These are phyloP conservation scores for Nissolia schottii DNA, from an alignment of 306 rosid genomes.

Conservation along the genomic window DNA sequence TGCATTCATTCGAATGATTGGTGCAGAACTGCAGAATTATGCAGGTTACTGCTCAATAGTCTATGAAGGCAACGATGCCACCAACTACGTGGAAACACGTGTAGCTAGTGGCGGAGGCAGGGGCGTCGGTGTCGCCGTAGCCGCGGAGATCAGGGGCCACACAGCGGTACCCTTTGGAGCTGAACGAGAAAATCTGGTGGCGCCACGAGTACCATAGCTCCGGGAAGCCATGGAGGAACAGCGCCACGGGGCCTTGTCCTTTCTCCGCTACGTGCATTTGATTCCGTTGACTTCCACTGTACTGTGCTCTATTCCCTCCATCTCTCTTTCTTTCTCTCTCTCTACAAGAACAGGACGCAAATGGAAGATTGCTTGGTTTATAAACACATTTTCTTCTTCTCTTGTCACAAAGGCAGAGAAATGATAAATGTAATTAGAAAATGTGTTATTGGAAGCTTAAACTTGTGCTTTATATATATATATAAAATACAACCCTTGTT, in stretches of 20 bases:
- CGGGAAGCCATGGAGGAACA: slow-evolving; percentile 43
- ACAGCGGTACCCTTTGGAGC: slow-evolving; percentile 22
- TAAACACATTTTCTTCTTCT: too few relatives aligned
- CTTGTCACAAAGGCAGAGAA: too few relatives aligned
- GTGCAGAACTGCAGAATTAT: too few relatives aligned
- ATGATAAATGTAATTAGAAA: too few relatives aligned
- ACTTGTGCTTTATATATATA: too few relatives aligned
- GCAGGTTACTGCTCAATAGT: too few relatives aligned
- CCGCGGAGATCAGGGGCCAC: slow-evolving; percentile 37
- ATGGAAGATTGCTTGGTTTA: too few relatives aligned
- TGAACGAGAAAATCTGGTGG: slow-evolving; percentile 29
- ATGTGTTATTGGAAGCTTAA: too few relatives aligned
- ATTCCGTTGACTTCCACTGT: slow-evolving; percentile 36
- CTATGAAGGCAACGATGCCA: slow-evolving; percentile 11
- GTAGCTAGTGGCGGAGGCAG: background rate
- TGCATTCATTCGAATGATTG: too few relatives aligned
- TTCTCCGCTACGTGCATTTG: slow-evolving; percentile 42
- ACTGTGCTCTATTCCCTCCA: slow-evolving; percentile 33
- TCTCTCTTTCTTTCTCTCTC: background rate
- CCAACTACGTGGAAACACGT: slow-evolving; percentile 14
- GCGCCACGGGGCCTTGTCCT: slow-evolving; percentile 31
- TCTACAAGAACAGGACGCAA: too few relatives aligned
- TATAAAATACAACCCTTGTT: too few relatives aligned
- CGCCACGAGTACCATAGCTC: slow-evolving; percentile 43
- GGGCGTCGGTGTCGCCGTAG: slow-evolving; percentile 33